phyloP scores from a whole-genome alignment of 2,329 filamentous ascomycete genomes.

The Scedosporium minutisporum region DNA sequence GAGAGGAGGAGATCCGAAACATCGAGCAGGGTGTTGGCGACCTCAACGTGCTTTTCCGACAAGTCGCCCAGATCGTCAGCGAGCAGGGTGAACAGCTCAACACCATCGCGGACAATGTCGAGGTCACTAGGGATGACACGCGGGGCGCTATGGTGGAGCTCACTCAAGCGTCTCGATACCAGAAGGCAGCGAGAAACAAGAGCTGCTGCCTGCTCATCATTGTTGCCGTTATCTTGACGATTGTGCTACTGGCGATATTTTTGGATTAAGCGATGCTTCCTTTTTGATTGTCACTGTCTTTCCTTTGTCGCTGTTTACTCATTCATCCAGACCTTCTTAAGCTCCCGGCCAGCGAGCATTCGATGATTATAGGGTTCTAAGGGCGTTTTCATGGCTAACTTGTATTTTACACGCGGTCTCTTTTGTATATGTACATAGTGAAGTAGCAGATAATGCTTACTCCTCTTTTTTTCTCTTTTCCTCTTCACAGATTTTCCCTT shows the following conservation, averaged over 20 bases:
- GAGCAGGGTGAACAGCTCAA: slow-evolving; percentile 88
- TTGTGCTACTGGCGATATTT: slow-evolving; percentile 80
- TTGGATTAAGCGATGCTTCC: slow-evolving; percentile 46
- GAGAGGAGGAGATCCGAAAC: slow-evolving; percentile 91
- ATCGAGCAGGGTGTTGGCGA: slow-evolving; percentile 96
- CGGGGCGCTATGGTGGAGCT: slow-evolving; percentile 79
- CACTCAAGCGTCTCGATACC: slow-evolving; percentile 77
- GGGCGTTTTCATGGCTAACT: not conserved
- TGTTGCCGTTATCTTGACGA: slow-evolving; percentile 75
- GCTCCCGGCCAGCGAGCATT: slow-evolving; percentile 15
- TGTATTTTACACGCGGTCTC: slow-evolving; percentile 11
- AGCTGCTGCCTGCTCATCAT: slow-evolving; percentile 87
- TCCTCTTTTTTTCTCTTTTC: not conserved
- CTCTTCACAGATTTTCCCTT: not conserved
- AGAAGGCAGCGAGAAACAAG: slow-evolving; percentile 92
- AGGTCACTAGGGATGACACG: slow-evolving; percentile 72
- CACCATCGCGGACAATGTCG: slow-evolving; percentile 80
- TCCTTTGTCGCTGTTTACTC: slow-evolving; percentile 10
- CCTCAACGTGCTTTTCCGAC: slow-evolving; percentile 90
- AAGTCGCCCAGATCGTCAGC: slow-evolving; percentile 93
- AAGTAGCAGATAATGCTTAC: not conserved
- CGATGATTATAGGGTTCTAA: not conserved
- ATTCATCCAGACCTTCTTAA: slow-evolving; percentile 16
- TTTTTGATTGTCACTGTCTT: slow-evolving; percentile 6
- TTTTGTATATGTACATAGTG: slow-evolving; percentile 9